Evolutionary conservation across 2,329 filamentous ascomycete species (phyloP).

Genomic region (Paracorniculantispora psalliotae): DNA sequence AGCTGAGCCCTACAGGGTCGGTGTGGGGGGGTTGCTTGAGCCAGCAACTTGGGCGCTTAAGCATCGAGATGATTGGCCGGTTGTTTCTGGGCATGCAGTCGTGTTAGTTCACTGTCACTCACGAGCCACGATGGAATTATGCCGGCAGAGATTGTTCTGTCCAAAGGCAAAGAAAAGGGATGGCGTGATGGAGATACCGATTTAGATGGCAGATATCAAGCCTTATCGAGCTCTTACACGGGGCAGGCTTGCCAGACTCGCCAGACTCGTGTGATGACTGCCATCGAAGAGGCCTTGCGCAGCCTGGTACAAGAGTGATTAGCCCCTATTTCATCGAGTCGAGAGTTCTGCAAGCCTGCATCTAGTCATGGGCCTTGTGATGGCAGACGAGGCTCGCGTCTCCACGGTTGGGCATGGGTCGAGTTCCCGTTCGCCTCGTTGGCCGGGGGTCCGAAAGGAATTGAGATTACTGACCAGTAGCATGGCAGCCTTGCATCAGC

Average conservation of each 20-base stretch:
- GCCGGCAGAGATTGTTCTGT: too few species aligned
- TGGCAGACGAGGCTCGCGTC: neutral
- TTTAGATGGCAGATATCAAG: too few species aligned
- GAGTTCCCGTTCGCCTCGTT: neutral
- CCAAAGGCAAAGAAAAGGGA: too few species aligned
- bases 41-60: constrained; percentile 9
- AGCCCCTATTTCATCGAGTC: neutral
- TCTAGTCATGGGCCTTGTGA: neutral
- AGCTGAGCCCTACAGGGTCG: constrained; percentile 5
- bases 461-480: neutral
- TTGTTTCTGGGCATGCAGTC: neutral
- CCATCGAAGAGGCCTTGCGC: too few species aligned
- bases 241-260: too few species aligned
- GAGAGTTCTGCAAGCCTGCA: neutral
- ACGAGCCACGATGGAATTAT: too few species aligned
- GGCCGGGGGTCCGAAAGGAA: neutral
- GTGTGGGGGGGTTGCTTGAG: constrained; percentile 4
- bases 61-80: constrained; percentile 2
- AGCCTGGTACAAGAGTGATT: too few species aligned
- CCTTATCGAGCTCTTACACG: too few species aligned
- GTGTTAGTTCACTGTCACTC: too few species aligned
- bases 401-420: neutral
- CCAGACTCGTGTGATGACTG: too few species aligned
- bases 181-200: too few species aligned
- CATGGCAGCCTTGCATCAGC: neutral